Evolutionary conservation across 768 basidiomycete species (phyloP), one percentile per base, ranked within the genome.

Genomic region (Hortiboletus campestris): DNA sequence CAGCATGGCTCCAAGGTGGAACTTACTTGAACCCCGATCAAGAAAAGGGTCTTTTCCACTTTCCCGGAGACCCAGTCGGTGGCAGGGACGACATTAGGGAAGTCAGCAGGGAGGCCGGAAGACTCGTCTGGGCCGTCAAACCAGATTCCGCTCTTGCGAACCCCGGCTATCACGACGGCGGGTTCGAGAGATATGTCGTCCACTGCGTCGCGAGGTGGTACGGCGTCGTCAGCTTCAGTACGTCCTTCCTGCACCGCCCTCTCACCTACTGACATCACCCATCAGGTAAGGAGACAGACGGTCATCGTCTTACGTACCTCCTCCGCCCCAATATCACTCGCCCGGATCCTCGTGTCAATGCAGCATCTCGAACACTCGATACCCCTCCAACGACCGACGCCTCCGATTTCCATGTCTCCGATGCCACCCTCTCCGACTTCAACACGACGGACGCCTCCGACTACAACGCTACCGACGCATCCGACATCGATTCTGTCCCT

Each of bases 131-230:
- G 91, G 78, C 75, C n/a, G 83, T 87, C 56, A 63, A 54, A 29
- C 14, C 44, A 1, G 62, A 49, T 29, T 2, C 41, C 13, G 32
- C 31, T 4, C 45, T n/a, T 22, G 49, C 10, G 25, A 38, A 20
- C 13, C 13, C 52, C 6, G 38, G 19, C 20, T 40, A 53, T 25
- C 35, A 75, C 6, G 80, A 86, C 53, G 87, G 90, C 63, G 77
- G 84, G 0, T 92, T 91, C 73, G 84, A 86, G 29, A 79, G 91
- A 32, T 92, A 89, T 63, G 81, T 92, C 44, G 84, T 92, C 7
- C 91, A 94, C 60, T 92, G 90, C 60, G 85, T 88, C 55, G 89
- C 89, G 40, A 77, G 90, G 36, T 92, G 86, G 70, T 83, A 91
- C 68, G 84, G 84, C 55, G 70, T 93, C 56, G 85, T 92, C 63